Base-by-base conservation (phyloP, 306 rosid genomes). In the Cicer pinnatifidum region DNA sequence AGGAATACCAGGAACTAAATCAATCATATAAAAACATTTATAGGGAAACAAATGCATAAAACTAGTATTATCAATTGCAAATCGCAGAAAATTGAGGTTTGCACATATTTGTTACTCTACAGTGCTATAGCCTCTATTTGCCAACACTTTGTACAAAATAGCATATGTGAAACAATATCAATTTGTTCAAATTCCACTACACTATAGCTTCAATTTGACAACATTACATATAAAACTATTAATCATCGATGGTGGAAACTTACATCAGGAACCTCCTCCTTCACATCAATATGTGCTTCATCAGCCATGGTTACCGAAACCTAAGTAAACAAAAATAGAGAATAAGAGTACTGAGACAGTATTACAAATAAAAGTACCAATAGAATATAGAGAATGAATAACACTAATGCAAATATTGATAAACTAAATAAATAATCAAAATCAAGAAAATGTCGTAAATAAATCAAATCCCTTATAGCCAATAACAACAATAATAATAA, bases 231-330 rank as follows among this genome's bases (percentile, higher is more conserved):
- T 3, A 28, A 28, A 28, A 28, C 5, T 28, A 28, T 28, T 28
- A 28, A 28, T 3, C 5, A 28, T 28, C 5, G 5, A 28, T 3
- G 35, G 5, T 28, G 1, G 67, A 39, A 72, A 83, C 86, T 85
- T 71, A 86, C 93, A 13, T 86, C 96, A 17, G 90, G 71, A 59
- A 85, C 88, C 80, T 86, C 91, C 16, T 90, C 96, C 65, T 76
- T 90, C 85, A 75, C 61, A 19, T 90, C 96, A 54, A 46, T 73
- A 19, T 19, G 89, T 52, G 64, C 52, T 67, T 88, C 91, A 6
- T 88, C 93, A 6, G 84, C 90, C 93, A 90, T 90, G 82, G 53
- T 71, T 71, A 70, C 90, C 82, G 78, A 58, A 80, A 28, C 53
- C 68, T 16, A 45, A 39, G 17, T 4, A 48, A 40, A 72, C 33